These are phyloP conservation scores for Diaporthe sp. DNA, from an alignment of 2,329 filamentous ascomycete species.

Conservation along the genomic window DNA sequence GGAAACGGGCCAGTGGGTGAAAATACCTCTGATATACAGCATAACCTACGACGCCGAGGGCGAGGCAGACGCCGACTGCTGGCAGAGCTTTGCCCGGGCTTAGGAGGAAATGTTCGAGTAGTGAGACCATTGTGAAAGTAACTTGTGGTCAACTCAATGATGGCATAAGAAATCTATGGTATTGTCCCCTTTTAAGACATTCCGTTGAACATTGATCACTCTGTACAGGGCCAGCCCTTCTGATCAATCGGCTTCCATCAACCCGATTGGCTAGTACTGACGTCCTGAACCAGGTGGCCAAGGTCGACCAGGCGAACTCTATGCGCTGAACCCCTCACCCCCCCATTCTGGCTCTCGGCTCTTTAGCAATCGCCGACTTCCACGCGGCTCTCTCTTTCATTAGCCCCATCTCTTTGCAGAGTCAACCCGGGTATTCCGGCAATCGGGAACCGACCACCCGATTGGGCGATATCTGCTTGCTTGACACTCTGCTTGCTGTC, in stretches of 20 bases:
- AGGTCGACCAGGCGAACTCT: neutral
- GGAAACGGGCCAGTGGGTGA: slow-evolving; percentile 50
- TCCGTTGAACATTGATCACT: neutral
- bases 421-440: neutral
- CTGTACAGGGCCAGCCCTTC: too few relatives aligned
- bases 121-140: neutral
- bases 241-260: neutral
- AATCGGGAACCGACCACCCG: neutral
- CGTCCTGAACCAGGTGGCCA: neutral
- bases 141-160: neutral
- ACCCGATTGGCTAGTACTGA: neutral
- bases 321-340: neutral
- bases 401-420: too few relatives aligned
- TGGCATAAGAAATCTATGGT: neutral
- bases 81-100: neutral
- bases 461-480: neutral
- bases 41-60: neutral
- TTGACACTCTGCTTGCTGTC: neutral
- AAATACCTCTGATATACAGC: slow-evolving; percentile 35
- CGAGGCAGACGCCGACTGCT: neutral
- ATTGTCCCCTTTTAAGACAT: neutral
- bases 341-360: neutral
- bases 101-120: neutral
- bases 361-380: neutral
- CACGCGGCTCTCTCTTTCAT: neutral